These are phyloP conservation scores for Hirschioporus abietinus DNA, from an alignment of 768 basidiomycete genomes.

Conservation along the genomic window DNA sequence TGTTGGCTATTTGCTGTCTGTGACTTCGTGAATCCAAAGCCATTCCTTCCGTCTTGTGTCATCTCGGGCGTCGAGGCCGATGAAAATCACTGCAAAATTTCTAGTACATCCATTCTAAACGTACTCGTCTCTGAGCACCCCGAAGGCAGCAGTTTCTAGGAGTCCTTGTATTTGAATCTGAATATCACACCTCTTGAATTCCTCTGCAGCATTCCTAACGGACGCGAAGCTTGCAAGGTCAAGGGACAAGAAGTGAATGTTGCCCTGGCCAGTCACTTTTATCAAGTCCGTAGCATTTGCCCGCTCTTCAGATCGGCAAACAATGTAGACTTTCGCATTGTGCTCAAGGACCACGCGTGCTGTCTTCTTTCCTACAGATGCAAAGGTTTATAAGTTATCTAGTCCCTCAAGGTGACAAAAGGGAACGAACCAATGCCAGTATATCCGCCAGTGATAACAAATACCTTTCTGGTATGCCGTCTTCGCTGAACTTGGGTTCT, in stretches of 20 bases:
- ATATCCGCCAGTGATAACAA: constrained; percentile 31
- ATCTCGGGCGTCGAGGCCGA: no score
- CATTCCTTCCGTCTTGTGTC: no score
- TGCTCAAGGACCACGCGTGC: background rate
- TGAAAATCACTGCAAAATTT: no score
- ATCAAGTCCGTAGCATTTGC: constrained; percentile 14
- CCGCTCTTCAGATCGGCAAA: constrained; percentile 11
- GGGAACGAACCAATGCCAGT: constrained; percentile 23
- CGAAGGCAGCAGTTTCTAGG: no score
- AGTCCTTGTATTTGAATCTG: no score
- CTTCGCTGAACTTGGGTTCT: constrained; percentile 21
- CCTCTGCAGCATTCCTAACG: constrained; percentile 17
- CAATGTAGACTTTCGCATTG: constrained; percentile 23
- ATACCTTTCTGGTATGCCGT: constrained; percentile 29
- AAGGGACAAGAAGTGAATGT: constrained; percentile 17
- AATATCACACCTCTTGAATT: constrained; percentile 14
- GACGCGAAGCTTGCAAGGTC: constrained; percentile 22
- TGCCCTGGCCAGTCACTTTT: constrained; percentile 17
- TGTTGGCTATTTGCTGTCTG: no score
- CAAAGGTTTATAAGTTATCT: background rate
- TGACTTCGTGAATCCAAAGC: no score
- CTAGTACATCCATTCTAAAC: no score
- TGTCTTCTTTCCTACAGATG: background rate
- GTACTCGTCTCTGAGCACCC: no score
- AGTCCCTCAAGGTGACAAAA: background rate